Base-by-base conservation (phyloP, 2,329 filamentous ascomycete species). In the Botrytis medusae region DNA sequence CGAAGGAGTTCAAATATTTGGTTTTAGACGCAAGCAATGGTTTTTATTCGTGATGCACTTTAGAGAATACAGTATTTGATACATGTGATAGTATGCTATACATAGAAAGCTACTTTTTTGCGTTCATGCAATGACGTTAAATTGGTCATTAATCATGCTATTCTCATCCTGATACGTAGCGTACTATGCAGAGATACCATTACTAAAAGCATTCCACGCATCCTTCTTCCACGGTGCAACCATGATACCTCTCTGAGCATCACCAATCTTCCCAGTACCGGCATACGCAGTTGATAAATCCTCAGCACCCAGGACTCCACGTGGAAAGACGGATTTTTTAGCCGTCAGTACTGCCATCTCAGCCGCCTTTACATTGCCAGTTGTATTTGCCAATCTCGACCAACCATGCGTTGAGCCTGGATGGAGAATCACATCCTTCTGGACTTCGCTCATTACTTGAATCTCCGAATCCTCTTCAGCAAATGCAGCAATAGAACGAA, bases 331-430 rank as follows among this genome's bases (percentile, higher is more conserved):
- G 14, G 88, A 90, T 77, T 91, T 90, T 54, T 88, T 80, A 0
- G 95, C 94, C n/a, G 94, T 93, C 79, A 90, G 87, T 74, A 97
- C 85, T 2, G 94, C 93, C 90, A 97, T 94, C 77, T 93, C 89
- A 4, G 93, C 91, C n/a, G 84, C 83, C 70, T 85, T 83, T 8
- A 81, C 78, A 60, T 85, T 83, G 3, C 86, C 88, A 0, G 87
- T 87, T 0, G 88, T 82, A 54, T 89, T 86, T 0, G 92, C 90
- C 37, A 98, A 85, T 69, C 92, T 87, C 60, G 89, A 87, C 96
- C 96, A 99, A 0, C 94, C 93, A 70, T 92, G 89, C 0, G 94
- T 90, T 73, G 94, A 87, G 73, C 91, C 87, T 0, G 96, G 96
- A 67, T 92, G 88, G 34, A 98, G 86, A 88, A 98, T 92, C 29